These are phyloP conservation scores for Dactylellina parvicollis DNA, from an alignment of 2,329 filamentous ascomycete genomes.

Conservation along the genomic window DNA sequence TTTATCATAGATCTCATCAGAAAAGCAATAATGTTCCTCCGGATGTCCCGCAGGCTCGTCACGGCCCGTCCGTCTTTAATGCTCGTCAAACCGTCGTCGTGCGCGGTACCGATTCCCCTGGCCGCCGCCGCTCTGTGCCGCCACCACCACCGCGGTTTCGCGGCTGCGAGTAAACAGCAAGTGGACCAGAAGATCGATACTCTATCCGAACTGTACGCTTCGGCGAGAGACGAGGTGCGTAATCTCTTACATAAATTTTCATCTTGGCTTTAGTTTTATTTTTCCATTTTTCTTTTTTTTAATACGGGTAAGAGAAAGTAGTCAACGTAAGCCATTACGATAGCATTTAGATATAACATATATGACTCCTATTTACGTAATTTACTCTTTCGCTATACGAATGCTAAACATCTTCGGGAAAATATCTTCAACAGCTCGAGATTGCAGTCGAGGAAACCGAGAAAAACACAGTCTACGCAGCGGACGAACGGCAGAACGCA, in stretches of 20 bases:
- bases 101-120: background rate
- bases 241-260: background rate
- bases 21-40: constrained; percentile 5
- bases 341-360: too few species aligned
- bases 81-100: background rate
- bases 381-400: too few species aligned
- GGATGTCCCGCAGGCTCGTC: constrained; percentile 6
- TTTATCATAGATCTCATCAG: background rate
- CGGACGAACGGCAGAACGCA: constrained; percentile 67
- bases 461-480: constrained; percentile 68
- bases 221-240: constrained; percentile 41
- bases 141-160: too few species aligned
- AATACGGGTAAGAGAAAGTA: too few species aligned
- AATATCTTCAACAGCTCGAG: constrained; percentile 65
- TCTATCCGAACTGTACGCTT: constrained; percentile 41
- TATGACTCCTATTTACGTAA: too few species aligned
- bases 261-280: background rate
- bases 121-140: background rate
- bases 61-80: background rate
- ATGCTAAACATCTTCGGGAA: too few species aligned
- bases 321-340: too few species aligned
- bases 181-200: constrained; percentile 44
- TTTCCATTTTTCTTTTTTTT: too few species aligned
- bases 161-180: constrained; percentile 31
- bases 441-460: constrained; percentile 64